phyloP scores from a whole-genome alignment of 1,284 basidiomycete species.

The Coniophora puteana region DNA sequence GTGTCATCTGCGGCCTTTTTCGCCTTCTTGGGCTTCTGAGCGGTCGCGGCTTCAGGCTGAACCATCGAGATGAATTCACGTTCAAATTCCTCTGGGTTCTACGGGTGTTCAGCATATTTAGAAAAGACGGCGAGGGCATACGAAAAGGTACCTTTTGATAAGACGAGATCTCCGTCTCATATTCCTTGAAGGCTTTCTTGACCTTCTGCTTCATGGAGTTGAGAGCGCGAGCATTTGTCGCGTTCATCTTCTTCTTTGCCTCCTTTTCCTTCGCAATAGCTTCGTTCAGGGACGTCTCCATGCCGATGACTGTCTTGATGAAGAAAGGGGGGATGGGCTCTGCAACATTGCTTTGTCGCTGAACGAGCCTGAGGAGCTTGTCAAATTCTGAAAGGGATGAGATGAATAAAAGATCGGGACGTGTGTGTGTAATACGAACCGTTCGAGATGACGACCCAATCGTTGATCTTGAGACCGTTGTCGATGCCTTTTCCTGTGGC shows the following conservation, averaged over 20 bases:
- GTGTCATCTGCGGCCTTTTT: conserved; percentile 34
- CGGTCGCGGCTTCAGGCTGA: conserved; percentile 44
- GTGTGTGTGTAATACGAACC: conserved; percentile 43
- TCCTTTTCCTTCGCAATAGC: conserved; percentile 87
- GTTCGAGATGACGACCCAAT: conserved; percentile 92
- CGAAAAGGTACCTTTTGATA: conserved; percentile 70
- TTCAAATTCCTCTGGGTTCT: conserved; percentile 91
- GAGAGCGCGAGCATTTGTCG: conserved; percentile 89
- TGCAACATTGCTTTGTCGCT: conserved; percentile 82
- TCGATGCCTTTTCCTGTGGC: conserved; percentile 87
- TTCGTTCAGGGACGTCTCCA: conserved; percentile 76
- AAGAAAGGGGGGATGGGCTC: conserved; percentile 90
- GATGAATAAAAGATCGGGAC: conserved; percentile 6
- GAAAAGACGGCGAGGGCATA: not conserved
- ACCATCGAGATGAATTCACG: conserved; percentile 60
- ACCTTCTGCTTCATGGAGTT: conserved; percentile 98
- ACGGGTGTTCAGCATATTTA: conserved; percentile 9
- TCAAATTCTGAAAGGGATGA: conserved; percentile 77
- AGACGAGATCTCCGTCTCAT: conserved; percentile 77
- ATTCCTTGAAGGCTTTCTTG: conserved; percentile 88
- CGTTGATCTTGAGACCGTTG: conserved; percentile 93
- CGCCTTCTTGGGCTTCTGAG: conserved; percentile 41
- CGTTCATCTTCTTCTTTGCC: conserved; percentile 95
- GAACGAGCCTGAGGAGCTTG: conserved; percentile 88
- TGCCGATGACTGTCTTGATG: conserved; percentile 71